These are phyloP conservation scores for Nakaseomyces uthaithaninus DNA, from an alignment of 1,139 yeast genomes.

Conservation along the genomic window DNA sequence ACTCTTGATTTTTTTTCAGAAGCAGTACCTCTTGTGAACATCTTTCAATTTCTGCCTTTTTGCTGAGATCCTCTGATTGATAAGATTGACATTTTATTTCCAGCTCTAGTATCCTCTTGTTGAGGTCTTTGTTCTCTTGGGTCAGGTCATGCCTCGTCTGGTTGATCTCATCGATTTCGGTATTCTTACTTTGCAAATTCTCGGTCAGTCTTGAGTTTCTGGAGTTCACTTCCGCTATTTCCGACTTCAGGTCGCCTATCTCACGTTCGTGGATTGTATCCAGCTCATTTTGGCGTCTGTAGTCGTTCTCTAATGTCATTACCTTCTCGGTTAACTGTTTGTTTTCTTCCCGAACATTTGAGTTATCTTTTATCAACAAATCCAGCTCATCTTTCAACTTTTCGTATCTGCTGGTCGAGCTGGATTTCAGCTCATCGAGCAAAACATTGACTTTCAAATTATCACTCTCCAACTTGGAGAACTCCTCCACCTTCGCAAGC, in stretches of 20 bases:
- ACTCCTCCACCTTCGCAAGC: slow-evolving; percentile 5
- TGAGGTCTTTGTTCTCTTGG: slow-evolving; percentile 27
- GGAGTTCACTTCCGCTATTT: neutral
- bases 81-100: slow-evolving; percentile 34
- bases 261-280: slow-evolving; percentile 42
- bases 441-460: slow-evolving; percentile 31
- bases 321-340: slow-evolving; percentile 4
- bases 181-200: slow-evolving; percentile 24
- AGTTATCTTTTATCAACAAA: slow-evolving; percentile 26
- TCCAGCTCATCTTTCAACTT: slow-evolving; percentile 48
- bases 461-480: slow-evolving; percentile 11
- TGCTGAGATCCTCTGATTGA: slow-evolving; percentile 30
- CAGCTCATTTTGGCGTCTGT: neutral
- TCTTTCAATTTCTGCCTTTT: slow-evolving; percentile 36
- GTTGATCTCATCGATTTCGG: slow-evolving; percentile 12
- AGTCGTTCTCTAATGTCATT: neutral
- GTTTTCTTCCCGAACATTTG: slow-evolving; percentile 8
- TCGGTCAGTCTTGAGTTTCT: slow-evolving; percentile 2
- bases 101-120: slow-evolving; percentile 31
- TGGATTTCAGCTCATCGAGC: slow-evolving; percentile 45
- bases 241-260: slow-evolving; percentile 31
- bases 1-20: slow-evolving; percentile 23
- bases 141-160: slow-evolving; percentile 8
- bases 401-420: slow-evolving; percentile 30
- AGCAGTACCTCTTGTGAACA: slow-evolving; percentile 35